A percentile compares a stretch with the other conserved stretches of the same genome.
Conservation (phyloP, 371 early-diverging fungal genomes). For the Entomophthora muscae region DNA sequence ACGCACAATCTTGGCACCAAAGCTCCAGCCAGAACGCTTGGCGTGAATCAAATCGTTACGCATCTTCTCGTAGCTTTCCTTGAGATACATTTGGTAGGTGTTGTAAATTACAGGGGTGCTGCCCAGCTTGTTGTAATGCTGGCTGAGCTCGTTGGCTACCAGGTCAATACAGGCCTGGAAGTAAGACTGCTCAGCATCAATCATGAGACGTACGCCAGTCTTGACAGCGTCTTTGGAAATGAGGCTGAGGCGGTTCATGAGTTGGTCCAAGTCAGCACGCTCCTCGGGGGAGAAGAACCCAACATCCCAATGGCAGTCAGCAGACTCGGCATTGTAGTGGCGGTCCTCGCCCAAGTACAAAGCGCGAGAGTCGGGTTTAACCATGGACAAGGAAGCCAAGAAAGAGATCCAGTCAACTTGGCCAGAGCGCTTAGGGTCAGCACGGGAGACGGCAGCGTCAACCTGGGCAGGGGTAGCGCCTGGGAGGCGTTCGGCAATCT, state of each 20-base stretch:
- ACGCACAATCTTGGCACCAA: constrained; percentile 86
- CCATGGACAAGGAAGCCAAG: constrained; percentile 30
- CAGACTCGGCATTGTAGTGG: background rate
- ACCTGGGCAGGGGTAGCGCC: constrained; percentile 14
- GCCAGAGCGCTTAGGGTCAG: constrained; percentile 16
- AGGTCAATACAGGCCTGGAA: constrained; percentile 88
- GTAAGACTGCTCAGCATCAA: constrained; percentile 23
- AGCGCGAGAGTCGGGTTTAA: constrained; percentile 27
- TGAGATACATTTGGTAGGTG: constrained; percentile 92
- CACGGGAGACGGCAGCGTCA: constrained; percentile 19
- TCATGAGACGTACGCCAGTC: constrained; percentile 42
- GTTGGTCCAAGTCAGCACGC: constrained; percentile 47
- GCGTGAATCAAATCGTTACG: constrained; percentile 46
- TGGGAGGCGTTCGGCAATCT: constrained; percentile 20
- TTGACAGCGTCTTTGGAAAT: constrained; percentile 40
- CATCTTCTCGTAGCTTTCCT: constrained; percentile 45
- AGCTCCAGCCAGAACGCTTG: constrained; percentile 43
- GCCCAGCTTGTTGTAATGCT: constrained; percentile 49
- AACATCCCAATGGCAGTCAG: background rate
- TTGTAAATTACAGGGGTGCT: constrained; percentile 56
- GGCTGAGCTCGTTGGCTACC: constrained; percentile 45
- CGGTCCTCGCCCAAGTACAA: constrained; percentile 17
- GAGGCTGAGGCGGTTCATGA: constrained; percentile 39
- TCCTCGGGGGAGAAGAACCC: constrained; percentile 27
- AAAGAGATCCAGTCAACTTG: constrained; percentile 41